These are phyloP conservation scores for Ophiocordyceps australis DNA, from an alignment of 2,329 filamentous ascomycete species.

Conservation along the genomic window DNA sequence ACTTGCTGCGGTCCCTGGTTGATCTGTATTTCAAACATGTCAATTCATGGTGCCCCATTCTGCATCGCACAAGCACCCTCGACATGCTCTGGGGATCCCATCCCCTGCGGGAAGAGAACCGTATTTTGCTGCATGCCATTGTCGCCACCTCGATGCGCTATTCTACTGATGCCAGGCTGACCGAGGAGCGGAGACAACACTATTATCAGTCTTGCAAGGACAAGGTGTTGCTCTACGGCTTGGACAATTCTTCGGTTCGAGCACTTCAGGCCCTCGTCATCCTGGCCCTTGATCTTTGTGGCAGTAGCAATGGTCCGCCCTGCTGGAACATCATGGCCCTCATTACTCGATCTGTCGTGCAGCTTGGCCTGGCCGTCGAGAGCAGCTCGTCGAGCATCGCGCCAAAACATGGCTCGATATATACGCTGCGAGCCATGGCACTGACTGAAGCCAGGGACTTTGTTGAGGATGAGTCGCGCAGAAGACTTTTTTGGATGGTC, in stretches of 20 bases:
- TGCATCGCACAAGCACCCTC: constrained; percentile 70
- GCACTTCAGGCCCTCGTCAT: constrained; percentile 77
- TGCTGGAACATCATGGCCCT: constrained; percentile 85
- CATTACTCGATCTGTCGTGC: constrained; percentile 76
- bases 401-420: constrained; percentile 69
- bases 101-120: constrained; percentile 61
- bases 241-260: constrained; percentile 81
- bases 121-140: constrained; percentile 71
- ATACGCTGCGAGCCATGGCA: constrained; percentile 71
- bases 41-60: constrained; percentile 74
- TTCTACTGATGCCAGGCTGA: constrained; percentile 59
- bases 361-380: constrained; percentile 72
- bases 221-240: constrained; percentile 68
- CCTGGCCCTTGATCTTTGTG: constrained; percentile 67
- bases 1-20: constrained; percentile 52
- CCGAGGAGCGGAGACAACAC: constrained; percentile 50
- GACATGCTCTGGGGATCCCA: constrained; percentile 67
- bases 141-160: constrained; percentile 77
- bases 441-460: constrained; percentile 70
- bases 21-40: constrained; percentile 67
- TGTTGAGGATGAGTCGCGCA: constrained; percentile 73
- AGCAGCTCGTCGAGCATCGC: constrained; percentile 62
- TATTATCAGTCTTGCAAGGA: constrained; percentile 74
- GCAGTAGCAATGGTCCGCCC: constrained; percentile 74
- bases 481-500: constrained; percentile 85